Conservation (phyloP, 257 asterid species). For the Lantana camara region DNA sequence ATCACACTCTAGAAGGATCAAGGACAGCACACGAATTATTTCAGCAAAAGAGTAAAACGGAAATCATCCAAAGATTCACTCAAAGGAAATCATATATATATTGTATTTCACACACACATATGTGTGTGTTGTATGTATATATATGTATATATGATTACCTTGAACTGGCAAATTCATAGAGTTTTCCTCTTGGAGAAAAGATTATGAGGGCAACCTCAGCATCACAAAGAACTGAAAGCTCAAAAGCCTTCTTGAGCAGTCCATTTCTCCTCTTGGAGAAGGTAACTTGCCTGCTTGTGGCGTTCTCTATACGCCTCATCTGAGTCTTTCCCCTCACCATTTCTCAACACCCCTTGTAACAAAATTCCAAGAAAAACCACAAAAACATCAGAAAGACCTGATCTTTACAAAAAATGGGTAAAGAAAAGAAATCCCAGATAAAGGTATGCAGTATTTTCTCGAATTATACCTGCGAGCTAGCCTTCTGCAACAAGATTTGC, state of each 20-base stretch:
- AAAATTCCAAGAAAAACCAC: background rate
- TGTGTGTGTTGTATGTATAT: too few species aligned
- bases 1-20: too few species aligned
- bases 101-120: too few species aligned
- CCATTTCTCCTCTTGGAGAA: conserved; percentile 95
- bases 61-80: background rate
- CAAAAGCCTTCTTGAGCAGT: conserved; percentile 80
- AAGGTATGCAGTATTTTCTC: background rate
- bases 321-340: conserved; percentile 98
- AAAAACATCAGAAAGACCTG: background rate
- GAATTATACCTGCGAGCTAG: background rate
- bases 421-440: background rate
- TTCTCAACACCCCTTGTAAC: conserved; percentile 1
- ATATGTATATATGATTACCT: conserved; percentile 43
- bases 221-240: conserved; percentile 86
- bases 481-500: conserved; percentile 27
- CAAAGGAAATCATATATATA: background rate
- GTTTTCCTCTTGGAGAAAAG: conserved; percentile 86
- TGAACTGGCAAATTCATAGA: conserved; percentile 76
- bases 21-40: too few species aligned
- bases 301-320: conserved; percentile 94
- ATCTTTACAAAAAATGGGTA: background rate
- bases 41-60: too few species aligned
- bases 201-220: conserved; percentile 80
- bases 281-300: conserved; percentile 89